Conservation (phyloP, 257 asterid genomes). For the Knoxia roxburghii region DNA sequence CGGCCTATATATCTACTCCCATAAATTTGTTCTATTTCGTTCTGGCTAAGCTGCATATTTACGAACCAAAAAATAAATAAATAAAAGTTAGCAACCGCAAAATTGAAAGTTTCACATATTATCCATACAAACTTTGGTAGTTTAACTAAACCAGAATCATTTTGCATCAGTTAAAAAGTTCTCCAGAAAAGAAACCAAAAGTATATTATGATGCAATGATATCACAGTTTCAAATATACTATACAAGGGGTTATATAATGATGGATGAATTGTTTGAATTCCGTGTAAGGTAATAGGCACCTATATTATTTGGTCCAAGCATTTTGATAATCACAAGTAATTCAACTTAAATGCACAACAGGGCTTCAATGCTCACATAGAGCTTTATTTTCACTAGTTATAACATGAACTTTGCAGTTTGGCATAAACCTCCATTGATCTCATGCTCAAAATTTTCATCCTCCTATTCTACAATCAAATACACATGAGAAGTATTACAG, state of each 20-base stretch:
- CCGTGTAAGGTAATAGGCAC: no score
- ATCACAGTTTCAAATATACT: not conserved
- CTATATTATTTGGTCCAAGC: no score
- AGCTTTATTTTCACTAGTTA: not conserved
- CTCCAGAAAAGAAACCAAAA: not conserved
- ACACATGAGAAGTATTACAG: not conserved
- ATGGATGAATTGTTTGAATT: no score
- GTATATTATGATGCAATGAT: not conserved
- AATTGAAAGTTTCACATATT: no score
- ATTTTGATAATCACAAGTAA: no score
- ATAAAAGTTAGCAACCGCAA: conserved; percentile 8
- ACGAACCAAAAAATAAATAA: not conserved
- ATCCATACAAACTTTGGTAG: no score
- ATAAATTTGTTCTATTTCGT: conserved; percentile 72
- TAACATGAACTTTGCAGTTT: not conserved
- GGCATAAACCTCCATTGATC: not conserved
- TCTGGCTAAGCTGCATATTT: conserved; percentile 57
- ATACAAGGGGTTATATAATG: not conserved
- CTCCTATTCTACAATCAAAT: not conserved
- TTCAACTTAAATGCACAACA: no score
- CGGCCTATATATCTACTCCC: conserved; percentile 93
- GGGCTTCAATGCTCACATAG: not conserved
- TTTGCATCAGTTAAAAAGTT: not conserved
- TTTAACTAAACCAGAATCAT: no score
- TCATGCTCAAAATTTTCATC: not conserved